These are phyloP conservation scores for Pyrus hybrid DNA, from an alignment of 331 rosid genomes.

Conservation along the genomic window DNA sequence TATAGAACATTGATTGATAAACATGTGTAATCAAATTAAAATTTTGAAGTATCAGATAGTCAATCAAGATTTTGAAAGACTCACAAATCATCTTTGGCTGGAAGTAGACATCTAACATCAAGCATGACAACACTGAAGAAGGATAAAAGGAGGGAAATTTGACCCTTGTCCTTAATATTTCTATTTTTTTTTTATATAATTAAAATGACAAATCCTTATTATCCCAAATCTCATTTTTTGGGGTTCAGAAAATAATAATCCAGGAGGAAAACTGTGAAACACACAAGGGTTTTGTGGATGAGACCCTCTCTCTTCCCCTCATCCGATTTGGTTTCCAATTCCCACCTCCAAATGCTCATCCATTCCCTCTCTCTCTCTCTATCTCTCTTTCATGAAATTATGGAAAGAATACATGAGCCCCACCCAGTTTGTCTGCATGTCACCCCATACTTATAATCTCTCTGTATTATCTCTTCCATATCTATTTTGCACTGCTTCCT, in stretches of 20 bases:
- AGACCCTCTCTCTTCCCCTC: slow-evolving; percentile 26
- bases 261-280: slow-evolving; percentile 44
- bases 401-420: slow-evolving; percentile 13
- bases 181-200: too few relatives aligned
- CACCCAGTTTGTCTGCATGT: slow-evolving; percentile 32
- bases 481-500: slow-evolving; percentile 21
- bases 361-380: slow-evolving; percentile 18
- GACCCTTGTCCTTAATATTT: background rate
- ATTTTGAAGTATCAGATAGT: background rate
- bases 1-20: too few relatives aligned
- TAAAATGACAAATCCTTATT: background rate
- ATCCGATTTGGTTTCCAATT: slow-evolving; percentile 57
- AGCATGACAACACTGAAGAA: background rate
- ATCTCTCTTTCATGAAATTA: background rate
- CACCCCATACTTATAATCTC: slow-evolving; percentile 23
- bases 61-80: too few relatives aligned
- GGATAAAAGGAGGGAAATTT: background rate
- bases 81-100: background rate
- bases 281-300: slow-evolving; percentile 70
- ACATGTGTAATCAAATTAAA: too few relatives aligned
- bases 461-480: slow-evolving; percentile 17
- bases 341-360: slow-evolving; percentile 86
- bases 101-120: background rate
- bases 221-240: slow-evolving; percentile 17
- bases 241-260: slow-evolving; percentile 36